Evolutionary conservation across 1,284 basidiomycete genomes (phyloP).

Genomic region (Boletus sp.): DNA sequence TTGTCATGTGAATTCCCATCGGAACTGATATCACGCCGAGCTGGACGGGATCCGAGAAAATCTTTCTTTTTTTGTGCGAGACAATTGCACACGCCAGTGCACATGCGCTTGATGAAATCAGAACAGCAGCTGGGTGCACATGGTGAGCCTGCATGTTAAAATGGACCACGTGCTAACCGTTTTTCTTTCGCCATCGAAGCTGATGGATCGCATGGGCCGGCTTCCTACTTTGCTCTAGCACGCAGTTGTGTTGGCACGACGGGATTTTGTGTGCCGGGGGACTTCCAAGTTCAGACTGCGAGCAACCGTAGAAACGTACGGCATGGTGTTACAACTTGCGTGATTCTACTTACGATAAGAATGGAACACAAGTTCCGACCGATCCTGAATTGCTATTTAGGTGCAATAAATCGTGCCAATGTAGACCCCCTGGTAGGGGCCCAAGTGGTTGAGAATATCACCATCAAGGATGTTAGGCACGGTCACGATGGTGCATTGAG

Average conservation of each 20-base stretch:
- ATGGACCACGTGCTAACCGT: not conserved
- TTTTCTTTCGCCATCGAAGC: not conserved
- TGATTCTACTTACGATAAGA: constrained; percentile 5
- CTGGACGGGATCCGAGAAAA: constrained; percentile 1
- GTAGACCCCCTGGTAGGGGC: constrained; percentile 51
- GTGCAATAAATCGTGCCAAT: constrained; percentile 50
- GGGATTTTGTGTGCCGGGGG: not conserved
- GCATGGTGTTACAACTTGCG: not conserved
- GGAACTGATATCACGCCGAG: not conserved
- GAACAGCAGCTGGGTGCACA: not conserved
- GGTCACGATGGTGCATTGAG: constrained; percentile 41
- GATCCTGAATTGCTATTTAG: constrained; percentile 15
- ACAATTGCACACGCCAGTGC: not conserved
- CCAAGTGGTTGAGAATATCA: constrained; percentile 47
- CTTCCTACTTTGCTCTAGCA: not conserved
- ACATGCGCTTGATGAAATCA: not conserved
- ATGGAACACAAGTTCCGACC: not conserved
- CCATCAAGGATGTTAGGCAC: constrained; percentile 44
- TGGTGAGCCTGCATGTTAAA: constrained; percentile 5
- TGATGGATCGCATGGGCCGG: not conserved
- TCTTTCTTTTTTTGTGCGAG: not conserved
- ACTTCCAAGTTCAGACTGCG: not conserved
- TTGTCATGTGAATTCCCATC: constrained; percentile 2
- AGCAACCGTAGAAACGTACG: not conserved
- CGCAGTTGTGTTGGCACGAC: not conserved